These are phyloP conservation scores for Fusarium humuli DNA, from an alignment of 2,329 filamentous ascomycete species.

Conservation along the genomic window DNA sequence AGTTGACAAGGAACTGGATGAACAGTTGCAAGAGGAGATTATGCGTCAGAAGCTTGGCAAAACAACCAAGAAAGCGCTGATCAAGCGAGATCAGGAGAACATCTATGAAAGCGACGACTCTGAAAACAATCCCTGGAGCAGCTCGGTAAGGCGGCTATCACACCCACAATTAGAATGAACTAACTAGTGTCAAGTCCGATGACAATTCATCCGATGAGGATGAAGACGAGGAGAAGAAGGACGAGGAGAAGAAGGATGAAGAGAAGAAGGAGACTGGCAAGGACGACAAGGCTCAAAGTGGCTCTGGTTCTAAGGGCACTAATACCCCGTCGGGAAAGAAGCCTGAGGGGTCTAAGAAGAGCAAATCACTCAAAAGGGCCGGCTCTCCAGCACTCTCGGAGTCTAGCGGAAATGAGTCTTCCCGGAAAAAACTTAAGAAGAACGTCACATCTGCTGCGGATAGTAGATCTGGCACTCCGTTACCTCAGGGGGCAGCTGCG, in stretches of 20 bases:
- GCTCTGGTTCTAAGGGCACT: conserved; percentile 74
- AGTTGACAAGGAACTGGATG: conserved; percentile 79
- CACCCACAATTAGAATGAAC: background rate
- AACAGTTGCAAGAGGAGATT: conserved; percentile 75
- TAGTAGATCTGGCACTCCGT: conserved; percentile 68
- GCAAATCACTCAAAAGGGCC: conserved; percentile 79
- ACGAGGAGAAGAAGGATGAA: conserved; percentile 57
- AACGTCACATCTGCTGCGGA: conserved; percentile 61
- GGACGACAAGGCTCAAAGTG: conserved; percentile 65
- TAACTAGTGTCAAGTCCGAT: conserved; percentile 58
- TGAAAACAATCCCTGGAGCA: conserved; percentile 57
- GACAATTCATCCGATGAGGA: conserved; percentile 56
- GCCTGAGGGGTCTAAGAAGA: conserved; percentile 60
- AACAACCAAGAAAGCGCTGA: conserved; percentile 80
- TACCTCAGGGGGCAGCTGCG: conserved; percentile 56
- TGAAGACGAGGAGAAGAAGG: conserved; percentile 54
- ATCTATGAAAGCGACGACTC: conserved; percentile 81
- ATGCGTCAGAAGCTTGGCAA: conserved; percentile 79
- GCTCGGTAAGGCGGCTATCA: conserved; percentile 48
- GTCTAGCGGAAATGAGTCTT: conserved; percentile 90
- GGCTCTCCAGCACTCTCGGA: conserved; percentile 91
- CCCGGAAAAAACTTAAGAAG: conserved; percentile 81
- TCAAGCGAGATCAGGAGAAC: conserved; percentile 86
- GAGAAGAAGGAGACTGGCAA: conserved; percentile 59
- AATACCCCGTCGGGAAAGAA: conserved; percentile 66